Conservation (phyloP, 2,329 filamentous ascomycete species). For the Beauveria sp. region DNA sequence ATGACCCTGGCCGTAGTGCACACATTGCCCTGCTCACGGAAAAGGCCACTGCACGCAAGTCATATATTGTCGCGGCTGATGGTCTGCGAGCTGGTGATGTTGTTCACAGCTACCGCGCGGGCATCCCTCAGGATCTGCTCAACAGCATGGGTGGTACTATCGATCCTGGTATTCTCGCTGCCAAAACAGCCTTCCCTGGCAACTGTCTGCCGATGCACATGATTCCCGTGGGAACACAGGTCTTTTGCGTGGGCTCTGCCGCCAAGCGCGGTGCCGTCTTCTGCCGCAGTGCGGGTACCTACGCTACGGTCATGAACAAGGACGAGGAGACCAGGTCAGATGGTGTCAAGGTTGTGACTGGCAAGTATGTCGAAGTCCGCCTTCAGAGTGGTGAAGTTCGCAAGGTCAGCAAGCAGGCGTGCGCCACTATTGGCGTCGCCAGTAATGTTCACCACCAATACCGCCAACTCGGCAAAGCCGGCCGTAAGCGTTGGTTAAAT, state of each 20-base stretch:
- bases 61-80: conserved; percentile 92
- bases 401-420: conserved; percentile 83
- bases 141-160: conserved; percentile 87
- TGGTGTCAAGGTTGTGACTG: conserved; percentile 54
- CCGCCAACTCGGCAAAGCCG: conserved; percentile 87
- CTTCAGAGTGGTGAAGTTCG: conserved; percentile 91
- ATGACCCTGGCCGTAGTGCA: conserved; percentile 86
- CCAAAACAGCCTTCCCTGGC: conserved; percentile 86
- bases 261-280: conserved; percentile 74
- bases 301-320: conserved; percentile 81
- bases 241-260: conserved; percentile 81
- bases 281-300: conserved; percentile 90
- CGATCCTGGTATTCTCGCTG: conserved; percentile 91
- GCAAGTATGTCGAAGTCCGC: conserved; percentile 74
- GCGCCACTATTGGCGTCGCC: conserved; percentile 86
- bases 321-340: conserved; percentile 64
- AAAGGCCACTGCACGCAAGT: conserved; percentile 64
- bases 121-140: conserved; percentile 80
- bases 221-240: conserved; percentile 87
- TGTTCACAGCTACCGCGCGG: conserved; percentile 84
- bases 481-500: conserved; percentile 85
- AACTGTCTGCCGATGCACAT: conserved; percentile 95
- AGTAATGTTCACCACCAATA: conserved; percentile 93
- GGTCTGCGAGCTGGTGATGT: conserved; percentile 87
- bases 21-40: conserved; percentile 85